A percentile compares a stretch with the other conserved stretches of the same genome.
Evolutionary conservation across 2,329 filamentous ascomycete species (phyloP).

Genomic region (Scytalidium lignicola): DNA sequence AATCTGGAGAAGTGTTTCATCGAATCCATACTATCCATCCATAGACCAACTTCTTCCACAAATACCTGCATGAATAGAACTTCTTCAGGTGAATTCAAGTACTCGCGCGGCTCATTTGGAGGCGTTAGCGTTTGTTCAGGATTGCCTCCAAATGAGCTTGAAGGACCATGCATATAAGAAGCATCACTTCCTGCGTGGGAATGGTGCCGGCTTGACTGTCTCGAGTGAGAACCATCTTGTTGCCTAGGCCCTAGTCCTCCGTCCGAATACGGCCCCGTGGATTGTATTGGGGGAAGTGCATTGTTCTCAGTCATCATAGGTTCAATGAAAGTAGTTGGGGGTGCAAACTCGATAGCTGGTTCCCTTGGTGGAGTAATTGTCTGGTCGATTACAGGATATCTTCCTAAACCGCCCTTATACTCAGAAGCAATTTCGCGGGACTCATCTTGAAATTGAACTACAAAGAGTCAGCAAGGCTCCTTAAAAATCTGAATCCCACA

Average conservation of each 20-base stretch:
- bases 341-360: constrained; percentile 17
- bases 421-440: constrained; percentile 86
- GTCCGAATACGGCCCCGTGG: constrained; percentile 19
- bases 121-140: constrained; percentile 30
- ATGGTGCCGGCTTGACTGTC: constrained; percentile 24
- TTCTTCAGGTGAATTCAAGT: constrained; percentile 70
- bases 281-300: constrained; percentile 26
- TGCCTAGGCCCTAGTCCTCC: constrained; percentile 17
- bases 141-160: constrained; percentile 29
- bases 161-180: constrained; percentile 32
- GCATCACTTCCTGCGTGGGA: constrained; percentile 25
- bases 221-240: constrained; percentile 17
- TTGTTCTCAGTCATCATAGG: constrained; percentile 16
- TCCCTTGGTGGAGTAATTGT: constrained; percentile 25
- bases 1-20: constrained; percentile 81
- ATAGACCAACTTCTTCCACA: constrained; percentile 81
- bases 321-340: constrained; percentile 5
- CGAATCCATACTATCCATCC: constrained; percentile 90
- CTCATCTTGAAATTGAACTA: constrained; percentile 80
- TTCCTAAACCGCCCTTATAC: constrained; percentile 72
- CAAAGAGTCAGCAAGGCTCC: constrained; percentile 12
- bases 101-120: constrained; percentile 48
- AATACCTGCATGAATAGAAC: constrained; percentile 89
- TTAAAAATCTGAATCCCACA: constrained; percentile 1
- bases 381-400: constrained; percentile 57